Base-by-base conservation (phyloP, 106 monocot genomes). In the Platanthera zijinensis region DNA sequence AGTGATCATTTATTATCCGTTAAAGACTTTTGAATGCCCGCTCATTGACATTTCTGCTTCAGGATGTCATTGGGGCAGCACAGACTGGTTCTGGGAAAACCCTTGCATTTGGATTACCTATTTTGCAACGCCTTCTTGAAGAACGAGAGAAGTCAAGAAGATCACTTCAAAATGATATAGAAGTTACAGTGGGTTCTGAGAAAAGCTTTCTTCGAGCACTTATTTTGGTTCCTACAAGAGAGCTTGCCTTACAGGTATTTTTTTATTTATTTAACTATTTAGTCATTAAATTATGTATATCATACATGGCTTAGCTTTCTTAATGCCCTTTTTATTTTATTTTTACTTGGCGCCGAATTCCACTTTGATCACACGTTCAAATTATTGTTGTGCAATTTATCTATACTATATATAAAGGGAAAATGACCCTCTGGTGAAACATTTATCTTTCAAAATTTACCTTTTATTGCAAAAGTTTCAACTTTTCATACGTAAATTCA, bases 41-140 rank as follows among this genome's bases (percentile, higher is more conserved):
- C 48, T 69, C 52, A 49, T 73, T 57, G 11, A 50, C 52, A 18
- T 21, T 57, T 80, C 50, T 48, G 17, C 11, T 18, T 52, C 68
- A 96, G 96, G 96, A 96, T 93, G 91, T 96, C 10, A 88, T 99
- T 82, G 99, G 99, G 88, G 99, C 99, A n/a, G 99, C 99, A 10
- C 94, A 94, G 84, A 99, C 99, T 21, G 99, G 99, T 28, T 99
- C 99, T 10, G 94, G 99, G 28, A 99, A 99, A 81, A 99, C 99
- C 46, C 92, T 99, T 79, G 99, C 99, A 8, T 99, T 94, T 87
- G 99, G 94, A 13, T 74, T 99, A 47, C 99, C 99, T 48, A 94
- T 99, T 78, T 78, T 99, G 76, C 97, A 94, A 50, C 87, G 94
- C 22, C 85, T 99, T 72, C 92, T 99, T 75, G 94, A 94, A 78